Percentiles rank a stretch among this genome's conserved stretches.
Evolutionary conservation across 768 basidiomycete genomes (phyloP).

Genomic region (Cystobasidium onofrii): DNA sequence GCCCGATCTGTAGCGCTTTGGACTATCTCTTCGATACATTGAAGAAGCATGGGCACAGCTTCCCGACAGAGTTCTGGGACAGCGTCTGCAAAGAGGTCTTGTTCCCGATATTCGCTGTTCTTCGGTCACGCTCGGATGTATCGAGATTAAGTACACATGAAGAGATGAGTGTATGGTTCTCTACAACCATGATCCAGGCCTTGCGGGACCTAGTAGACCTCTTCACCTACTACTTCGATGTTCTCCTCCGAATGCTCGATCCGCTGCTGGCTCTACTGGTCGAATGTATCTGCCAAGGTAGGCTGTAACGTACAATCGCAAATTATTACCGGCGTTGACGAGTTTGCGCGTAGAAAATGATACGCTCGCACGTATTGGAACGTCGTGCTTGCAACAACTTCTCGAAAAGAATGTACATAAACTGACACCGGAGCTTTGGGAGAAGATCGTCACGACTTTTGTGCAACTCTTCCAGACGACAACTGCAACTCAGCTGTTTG

Average conservation of each 20-base stretch:
- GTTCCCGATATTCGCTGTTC: slow-evolving; percentile 95
- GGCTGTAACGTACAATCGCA: slow-evolving; percentile 34
- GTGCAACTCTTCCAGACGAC: slow-evolving; percentile 95
- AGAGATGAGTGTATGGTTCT: slow-evolving; percentile 99
- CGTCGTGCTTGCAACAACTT: slow-evolving; percentile 91
- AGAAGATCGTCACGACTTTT: slow-evolving; percentile 81
- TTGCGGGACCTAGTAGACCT: slow-evolving; percentile 88
- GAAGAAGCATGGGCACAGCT: slow-evolving; percentile 76
- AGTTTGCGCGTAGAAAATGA: slow-evolving; percentile 69
- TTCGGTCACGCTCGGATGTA: slow-evolving; percentile 84
- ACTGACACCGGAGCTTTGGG: slow-evolving; percentile 76
- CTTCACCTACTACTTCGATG: slow-evolving; percentile 90
- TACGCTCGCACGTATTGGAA: slow-evolving; percentile 91
- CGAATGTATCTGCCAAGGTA: slow-evolving; percentile 98
- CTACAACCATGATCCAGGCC: slow-evolving; percentile 97
- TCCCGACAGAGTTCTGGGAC: slow-evolving; percentile 91
- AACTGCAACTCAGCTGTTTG: slow-evolving; percentile 92
- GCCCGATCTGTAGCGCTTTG: slow-evolving; percentile 61
- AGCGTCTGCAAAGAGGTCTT: slow-evolving; percentile 91
- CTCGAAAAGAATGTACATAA: slow-evolving; percentile 86
- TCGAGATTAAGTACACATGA: slow-evolving; percentile 91
- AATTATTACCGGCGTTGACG: not conserved
- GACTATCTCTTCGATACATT: slow-evolving; percentile 91
- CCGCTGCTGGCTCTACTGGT: slow-evolving; percentile 86
- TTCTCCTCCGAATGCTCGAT: slow-evolving; percentile 69